A percentile compares a stretch with the other conserved stretches of the same genome.
Evolutionary conservation across 2,329 filamentous ascomycete species (phyloP).

Genomic region (Leptographium procerum): DNA sequence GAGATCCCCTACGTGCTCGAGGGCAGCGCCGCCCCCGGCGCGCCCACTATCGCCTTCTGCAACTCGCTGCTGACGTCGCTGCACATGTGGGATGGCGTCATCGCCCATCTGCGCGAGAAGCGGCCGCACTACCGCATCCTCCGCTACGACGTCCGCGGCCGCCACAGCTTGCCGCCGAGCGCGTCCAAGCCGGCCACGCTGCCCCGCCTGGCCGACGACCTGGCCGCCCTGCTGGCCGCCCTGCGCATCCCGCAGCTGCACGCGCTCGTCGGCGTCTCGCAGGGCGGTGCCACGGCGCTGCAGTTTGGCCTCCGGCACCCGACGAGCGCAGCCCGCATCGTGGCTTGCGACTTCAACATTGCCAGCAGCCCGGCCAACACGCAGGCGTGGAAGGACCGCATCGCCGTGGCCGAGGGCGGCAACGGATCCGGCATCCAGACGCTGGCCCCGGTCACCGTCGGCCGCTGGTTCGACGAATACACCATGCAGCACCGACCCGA

Average conservation of each 20-base stretch:
- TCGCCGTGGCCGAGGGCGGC: slow-evolving; percentile 53
- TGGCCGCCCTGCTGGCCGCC: slow-evolving; percentile 53
- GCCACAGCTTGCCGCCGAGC: slow-evolving; percentile 37
- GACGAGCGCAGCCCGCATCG: slow-evolving; percentile 60
- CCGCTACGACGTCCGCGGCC: slow-evolving; percentile 67
- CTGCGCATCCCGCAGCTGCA: slow-evolving; percentile 58
- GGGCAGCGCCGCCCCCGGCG: slow-evolving; percentile 52
- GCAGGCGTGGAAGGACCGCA: slow-evolving; percentile 68
- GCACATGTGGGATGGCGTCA: slow-evolving; percentile 70
- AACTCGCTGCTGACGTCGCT: slow-evolving; percentile 73
- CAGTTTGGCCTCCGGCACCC: slow-evolving; percentile 61
- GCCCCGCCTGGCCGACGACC: slow-evolving; percentile 56
- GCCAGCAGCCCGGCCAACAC: slow-evolving; percentile 63
- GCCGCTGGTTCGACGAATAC: slow-evolving; percentile 64
- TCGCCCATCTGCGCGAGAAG: slow-evolving; percentile 46
- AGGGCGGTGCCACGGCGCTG: slow-evolving; percentile 70
- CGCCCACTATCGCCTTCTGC: slow-evolving; percentile 62
- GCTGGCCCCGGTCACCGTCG: slow-evolving; percentile 60
- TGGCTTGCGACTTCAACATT: slow-evolving; percentile 71
- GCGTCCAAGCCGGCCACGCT: slow-evolving; percentile 42
- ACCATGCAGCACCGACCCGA: slow-evolving; percentile 33
- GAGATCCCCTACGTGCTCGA: slow-evolving; percentile 63
- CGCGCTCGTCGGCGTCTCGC: slow-evolving; percentile 62
- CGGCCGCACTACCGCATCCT: slow-evolving; percentile 60
- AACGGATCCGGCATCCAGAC: slow-evolving; percentile 38